These are phyloP conservation scores for Talaromyces sp. DNA, from an alignment of 2,329 filamentous ascomycete genomes.

Conservation along the genomic window DNA sequence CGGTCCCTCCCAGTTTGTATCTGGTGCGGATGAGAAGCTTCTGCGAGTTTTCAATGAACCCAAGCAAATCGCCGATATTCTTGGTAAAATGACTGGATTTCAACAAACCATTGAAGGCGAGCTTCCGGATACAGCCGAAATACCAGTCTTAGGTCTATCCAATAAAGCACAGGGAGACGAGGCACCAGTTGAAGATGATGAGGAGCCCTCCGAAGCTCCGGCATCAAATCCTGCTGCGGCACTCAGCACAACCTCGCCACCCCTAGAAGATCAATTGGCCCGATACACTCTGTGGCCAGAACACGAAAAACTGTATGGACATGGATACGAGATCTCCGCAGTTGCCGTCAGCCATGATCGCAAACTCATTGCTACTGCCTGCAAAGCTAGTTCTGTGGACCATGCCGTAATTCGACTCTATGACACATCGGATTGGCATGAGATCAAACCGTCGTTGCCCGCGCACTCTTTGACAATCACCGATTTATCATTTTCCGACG, in stretches of 20 bases:
- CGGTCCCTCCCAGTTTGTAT: constrained; percentile 76
- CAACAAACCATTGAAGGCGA: constrained; percentile 38
- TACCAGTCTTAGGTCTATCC: constrained; percentile 90
- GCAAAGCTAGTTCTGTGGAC: constrained; percentile 87
- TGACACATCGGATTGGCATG: constrained; percentile 83
- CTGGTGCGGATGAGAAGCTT: constrained; percentile 96
- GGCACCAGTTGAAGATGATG: constrained; percentile 34
- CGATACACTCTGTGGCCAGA: constrained; percentile 95
- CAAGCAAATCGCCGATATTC: constrained; percentile 74
- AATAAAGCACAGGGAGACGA: constrained; percentile 79
- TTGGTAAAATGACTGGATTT: constrained; percentile 69
- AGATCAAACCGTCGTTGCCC: constrained; percentile 79
- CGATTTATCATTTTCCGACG: constrained; percentile 74
- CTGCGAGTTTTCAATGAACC: constrained; percentile 93
- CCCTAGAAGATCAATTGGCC: constrained; percentile 85
- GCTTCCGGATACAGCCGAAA: constrained; percentile 86
- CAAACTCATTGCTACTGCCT: constrained; percentile 81
- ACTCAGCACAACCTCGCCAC: constrained; percentile 70
- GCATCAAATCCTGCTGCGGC: constrained; percentile 25
- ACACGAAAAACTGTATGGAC: constrained; percentile 93
- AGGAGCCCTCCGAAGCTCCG: constrained; percentile 47
- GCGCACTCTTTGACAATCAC: constrained; percentile 87
- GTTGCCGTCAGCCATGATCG: constrained; percentile 77
- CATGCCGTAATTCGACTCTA: constrained; percentile 94
- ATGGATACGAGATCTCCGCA: constrained; percentile 94